Evolutionary conservation across 805 yeast species (phyloP), one percentile per base, ranked within the genome.

Genomic region (Groenewaldozyma salmanticensis): DNA sequence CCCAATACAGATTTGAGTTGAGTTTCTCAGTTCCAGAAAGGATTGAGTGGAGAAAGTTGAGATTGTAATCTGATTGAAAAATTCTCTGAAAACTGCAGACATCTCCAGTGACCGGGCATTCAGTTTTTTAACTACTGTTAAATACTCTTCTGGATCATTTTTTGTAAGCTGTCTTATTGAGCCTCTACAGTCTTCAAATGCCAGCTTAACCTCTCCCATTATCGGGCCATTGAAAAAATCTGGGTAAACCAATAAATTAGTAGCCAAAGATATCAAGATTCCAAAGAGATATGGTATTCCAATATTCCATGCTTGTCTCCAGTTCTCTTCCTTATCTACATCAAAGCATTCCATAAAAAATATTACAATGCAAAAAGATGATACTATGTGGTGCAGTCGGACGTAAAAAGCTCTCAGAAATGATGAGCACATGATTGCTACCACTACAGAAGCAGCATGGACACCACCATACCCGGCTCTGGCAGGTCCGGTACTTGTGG

Each of bases 251-350:
- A 53, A 2, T 3, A 61, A 29, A 33, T 68, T 64, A 2, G 65
- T 59, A 1, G 59, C 19, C 9, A 69, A 41, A 0, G 71, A 62
- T 1, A 68, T 38, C 13, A 65, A 27, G 2, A 68, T 42, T 1
- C 76, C 77, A 48, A 70, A 66, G 0, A 65, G 43, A 43, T 66
- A 70, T 0, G 76, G 72, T 5, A 71, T 58, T 3, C 65, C 65
- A 45, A 69, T 62, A 38, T 70, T 62, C 68, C 50, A 50, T 2
- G 46, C 44, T 34, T 42, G 42, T 5, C 24, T 21, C 56, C 56
- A 52, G 35, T 42, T 22, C 1, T 39, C 40, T 2, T 7, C 6
- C 2, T 37, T 36, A 6, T 59, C 55, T 5, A 62, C 52, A 34
- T 61, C 49, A 15, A 54, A 62, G 17, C 42, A 51, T 39, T 29